phyloP scores from a whole-genome alignment of 2,329 filamentous ascomycete species.

The Botrytis paeoniae region DNA sequence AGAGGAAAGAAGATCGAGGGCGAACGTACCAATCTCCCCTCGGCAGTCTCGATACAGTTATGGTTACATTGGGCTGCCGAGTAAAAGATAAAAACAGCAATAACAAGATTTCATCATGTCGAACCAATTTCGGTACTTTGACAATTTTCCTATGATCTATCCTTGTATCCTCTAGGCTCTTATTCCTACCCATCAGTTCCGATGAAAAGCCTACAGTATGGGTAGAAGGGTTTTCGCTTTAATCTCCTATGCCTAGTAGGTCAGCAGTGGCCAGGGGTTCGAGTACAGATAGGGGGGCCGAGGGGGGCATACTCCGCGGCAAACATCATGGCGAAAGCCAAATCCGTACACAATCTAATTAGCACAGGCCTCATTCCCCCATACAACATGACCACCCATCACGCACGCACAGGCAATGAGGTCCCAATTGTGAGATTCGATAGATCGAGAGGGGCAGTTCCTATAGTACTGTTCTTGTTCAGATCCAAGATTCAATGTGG shows the following conservation, averaged over 20 bases:
- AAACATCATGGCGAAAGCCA: not conserved
- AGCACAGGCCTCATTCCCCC: constrained; percentile 7
- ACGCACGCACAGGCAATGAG: constrained; percentile 2
- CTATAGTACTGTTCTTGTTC: not conserved
- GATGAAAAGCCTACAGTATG: not conserved
- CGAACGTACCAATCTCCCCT: not conserved
- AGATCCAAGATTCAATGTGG: not conserved
- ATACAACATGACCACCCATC: not conserved
- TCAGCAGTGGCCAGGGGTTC: not conserved
- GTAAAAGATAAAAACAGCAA: not conserved
- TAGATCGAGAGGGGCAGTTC: constrained; percentile 1
- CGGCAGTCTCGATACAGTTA: not conserved
- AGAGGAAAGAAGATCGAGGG: not conserved
- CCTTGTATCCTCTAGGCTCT: not conserved
- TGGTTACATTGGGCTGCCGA: not conserved
- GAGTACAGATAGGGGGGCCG: not conserved
- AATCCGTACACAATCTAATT: not conserved
- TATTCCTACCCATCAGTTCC: not conserved
- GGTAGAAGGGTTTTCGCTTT: not conserved
- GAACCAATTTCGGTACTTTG: constrained; percentile 1
- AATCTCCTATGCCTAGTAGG: constrained; percentile 8
- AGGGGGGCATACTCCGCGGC: not conserved
- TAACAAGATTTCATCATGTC: not conserved
- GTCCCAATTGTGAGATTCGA: constrained; percentile 4
- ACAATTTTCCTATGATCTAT: not conserved